A percentile compares a stretch with the other conserved stretches of the same genome.
Evolutionary conservation across 306 rosid species (phyloP).

Genomic region (Bauhinia variegata): DNA sequence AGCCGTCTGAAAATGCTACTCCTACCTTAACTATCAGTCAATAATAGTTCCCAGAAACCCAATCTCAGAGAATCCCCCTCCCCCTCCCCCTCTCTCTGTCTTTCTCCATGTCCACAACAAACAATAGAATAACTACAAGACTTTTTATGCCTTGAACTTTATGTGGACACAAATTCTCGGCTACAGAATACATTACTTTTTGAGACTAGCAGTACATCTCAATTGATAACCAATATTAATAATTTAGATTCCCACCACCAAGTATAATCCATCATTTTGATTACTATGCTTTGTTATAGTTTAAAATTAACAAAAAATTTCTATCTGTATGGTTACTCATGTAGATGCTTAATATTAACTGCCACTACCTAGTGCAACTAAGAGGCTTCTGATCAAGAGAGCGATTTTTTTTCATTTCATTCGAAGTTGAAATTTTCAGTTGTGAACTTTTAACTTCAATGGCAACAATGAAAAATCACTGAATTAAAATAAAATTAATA

Average conservation of each 20-base stretch:
- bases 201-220: conserved; percentile 4
- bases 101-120: not conserved
- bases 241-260: conserved; percentile 20
- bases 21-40: conserved; percentile 27
- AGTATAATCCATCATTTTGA: conserved; percentile 25
- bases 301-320: not conserved
- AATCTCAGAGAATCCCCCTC: too few species aligned
- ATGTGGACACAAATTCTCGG: not conserved
- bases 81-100: too few species aligned
- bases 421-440: conserved; percentile 13
- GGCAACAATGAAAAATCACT: not conserved
- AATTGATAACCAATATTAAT: conserved; percentile 10
- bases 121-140: conserved; percentile 11
- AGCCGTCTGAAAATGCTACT: conserved; percentile 24
- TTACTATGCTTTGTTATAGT: not conserved
- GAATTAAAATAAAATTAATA: not conserved
- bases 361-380: conserved; percentile 1
- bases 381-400: not conserved
- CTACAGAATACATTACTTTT: conserved; percentile 1
- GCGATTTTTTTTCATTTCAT: not conserved
- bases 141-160: conserved; percentile 17
- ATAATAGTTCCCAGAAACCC: conserved; percentile 21
- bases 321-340: conserved; percentile 23
- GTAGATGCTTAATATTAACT: conserved; percentile 9
- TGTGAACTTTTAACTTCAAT: conserved; percentile 4